These are phyloP conservation scores for Aspergillus hortae DNA, from an alignment of 2,329 filamentous ascomycete genomes.

Conservation along the genomic window DNA sequence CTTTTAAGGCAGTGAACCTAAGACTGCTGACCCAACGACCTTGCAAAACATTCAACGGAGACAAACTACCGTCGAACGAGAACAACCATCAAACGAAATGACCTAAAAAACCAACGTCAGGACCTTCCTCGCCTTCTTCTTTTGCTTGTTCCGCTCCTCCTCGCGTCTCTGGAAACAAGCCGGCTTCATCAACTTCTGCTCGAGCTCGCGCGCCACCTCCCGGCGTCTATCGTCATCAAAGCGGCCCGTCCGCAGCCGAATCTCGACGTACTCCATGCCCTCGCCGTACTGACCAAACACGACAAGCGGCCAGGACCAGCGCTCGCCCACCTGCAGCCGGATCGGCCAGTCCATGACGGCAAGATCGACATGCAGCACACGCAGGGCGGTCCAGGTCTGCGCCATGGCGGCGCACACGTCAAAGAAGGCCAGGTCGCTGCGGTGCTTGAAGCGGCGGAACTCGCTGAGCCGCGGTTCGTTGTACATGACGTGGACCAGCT, in stretches of 20 bases:
- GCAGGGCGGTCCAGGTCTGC: conserved; percentile 7
- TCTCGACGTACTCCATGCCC: conserved; percentile 11
- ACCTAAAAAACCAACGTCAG: conserved; percentile 13
- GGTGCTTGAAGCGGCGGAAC: conserved; percentile 15
- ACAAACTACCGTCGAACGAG: too few relatives aligned
- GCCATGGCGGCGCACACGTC: conserved; percentile 15
- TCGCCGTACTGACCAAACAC: conserved; percentile 8
- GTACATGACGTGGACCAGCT: conserved; percentile 23
- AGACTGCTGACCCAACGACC: too few relatives aligned
- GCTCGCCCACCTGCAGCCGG: conserved; percentile 15
- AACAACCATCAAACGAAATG: too few relatives aligned
- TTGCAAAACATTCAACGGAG: too few relatives aligned
- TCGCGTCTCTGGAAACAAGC: conserved; percentile 14
- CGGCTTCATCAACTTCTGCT: conserved; percentile 17
- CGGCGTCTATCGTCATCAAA: conserved; percentile 10
- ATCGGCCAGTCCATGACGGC: conserved; percentile 19
- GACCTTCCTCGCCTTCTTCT: conserved; percentile 13
- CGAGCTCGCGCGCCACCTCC: conserved; percentile 13
- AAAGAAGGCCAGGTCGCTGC: conserved; percentile 19
- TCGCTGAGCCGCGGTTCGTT: conserved; percentile 17
- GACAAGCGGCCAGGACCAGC: conserved; percentile 20
- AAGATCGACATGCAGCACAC: conserved; percentile 16
- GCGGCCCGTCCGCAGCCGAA: conserved; percentile 13
- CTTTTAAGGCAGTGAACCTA: too few relatives aligned
- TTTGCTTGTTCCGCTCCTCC: conserved; percentile 14